Percentiles rank a stretch among this genome's conserved stretches.
phyloP scores from a whole-genome alignment of 192 early-diverging fungal species.

The Linnemannia zychae region DNA sequence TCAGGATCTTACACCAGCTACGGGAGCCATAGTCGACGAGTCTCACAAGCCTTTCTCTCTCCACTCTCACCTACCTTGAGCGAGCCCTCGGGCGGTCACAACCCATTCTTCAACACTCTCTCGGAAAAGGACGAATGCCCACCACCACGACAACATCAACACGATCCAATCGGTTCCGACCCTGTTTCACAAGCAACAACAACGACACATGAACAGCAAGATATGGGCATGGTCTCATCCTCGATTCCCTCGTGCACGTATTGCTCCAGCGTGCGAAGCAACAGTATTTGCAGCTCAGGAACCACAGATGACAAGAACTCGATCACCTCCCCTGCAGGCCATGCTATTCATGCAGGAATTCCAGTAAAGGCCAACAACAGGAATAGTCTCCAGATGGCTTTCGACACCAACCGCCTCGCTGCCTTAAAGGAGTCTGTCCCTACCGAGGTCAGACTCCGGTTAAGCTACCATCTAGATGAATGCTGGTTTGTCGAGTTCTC shows the following conservation, averaged over 20 bases:
- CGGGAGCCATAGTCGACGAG: constrained; percentile 37
- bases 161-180: not conserved
- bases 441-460: constrained; percentile 29
- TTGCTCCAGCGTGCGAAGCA: constrained; percentile 33
- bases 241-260: constrained; percentile 28
- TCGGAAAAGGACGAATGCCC: constrained; percentile 11
- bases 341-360: not conserved
- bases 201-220: not conserved
- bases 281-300: constrained; percentile 30
- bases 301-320: constrained; percentile 15
- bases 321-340: not conserved
- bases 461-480: constrained; percentile 50
- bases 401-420: constrained; percentile 26
- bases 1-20: constrained; percentile 39
- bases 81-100: constrained; percentile 21
- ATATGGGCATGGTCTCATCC: constrained; percentile 17
- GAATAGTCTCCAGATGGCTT: constrained; percentile 8
- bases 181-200: not conserved
- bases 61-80: constrained; percentile 41
- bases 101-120: constrained; percentile 35
- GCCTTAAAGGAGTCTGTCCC: constrained; percentile 34
- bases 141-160: not conserved
- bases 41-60: constrained; percentile 46
- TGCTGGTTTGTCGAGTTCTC: constrained; percentile 55
- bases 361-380: constrained; percentile 11